A percentile compares a stretch with the other conserved stretches of the same genome.
phyloP scores from a whole-genome alignment of 108 stramenopile genomes.

The Phaeodactylum tricornutum region DNA sequence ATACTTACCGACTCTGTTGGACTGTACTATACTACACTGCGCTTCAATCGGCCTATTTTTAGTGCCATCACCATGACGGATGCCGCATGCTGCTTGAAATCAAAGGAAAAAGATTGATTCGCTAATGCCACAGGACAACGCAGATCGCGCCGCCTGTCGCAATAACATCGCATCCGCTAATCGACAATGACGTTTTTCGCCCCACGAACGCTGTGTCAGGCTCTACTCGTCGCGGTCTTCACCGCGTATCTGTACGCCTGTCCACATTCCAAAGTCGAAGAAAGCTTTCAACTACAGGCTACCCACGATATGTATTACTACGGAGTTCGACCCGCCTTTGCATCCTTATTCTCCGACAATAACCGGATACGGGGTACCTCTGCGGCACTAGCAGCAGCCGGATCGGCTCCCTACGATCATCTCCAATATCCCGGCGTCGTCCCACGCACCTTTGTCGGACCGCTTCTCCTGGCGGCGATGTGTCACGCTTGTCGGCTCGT shows the following conservation, averaged over 20 bases:
- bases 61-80: too few species aligned
- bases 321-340: conserved; percentile 46
- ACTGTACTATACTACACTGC: too few species aligned
- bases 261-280: conserved; percentile 98
- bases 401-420: conserved; percentile 55
- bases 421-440: conserved; percentile 64
- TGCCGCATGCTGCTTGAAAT: too few species aligned
- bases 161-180: too few species aligned
- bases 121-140: too few species aligned
- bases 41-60: too few species aligned
- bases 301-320: conserved; percentile 81
- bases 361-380: too few species aligned
- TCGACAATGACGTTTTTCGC: too few species aligned
- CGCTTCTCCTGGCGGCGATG: conserved; percentile 35
- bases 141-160: too few species aligned
- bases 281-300: conserved; percentile 96
- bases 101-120: too few species aligned
- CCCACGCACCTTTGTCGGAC: conserved; percentile 71
- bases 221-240: conserved; percentile 10
- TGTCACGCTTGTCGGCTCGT: conserved; percentile 29
- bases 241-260: conserved; percentile 39
- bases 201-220: too few species aligned
- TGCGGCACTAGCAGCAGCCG: not conserved
- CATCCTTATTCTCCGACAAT: conserved; percentile 7
- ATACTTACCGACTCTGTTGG: too few species aligned